Percentiles rank a stretch among this genome's conserved stretches.
These are phyloP conservation scores for Tulasnella sp. DNA, from an alignment of 768 basidiomycete species.

Conservation along the genomic window DNA sequence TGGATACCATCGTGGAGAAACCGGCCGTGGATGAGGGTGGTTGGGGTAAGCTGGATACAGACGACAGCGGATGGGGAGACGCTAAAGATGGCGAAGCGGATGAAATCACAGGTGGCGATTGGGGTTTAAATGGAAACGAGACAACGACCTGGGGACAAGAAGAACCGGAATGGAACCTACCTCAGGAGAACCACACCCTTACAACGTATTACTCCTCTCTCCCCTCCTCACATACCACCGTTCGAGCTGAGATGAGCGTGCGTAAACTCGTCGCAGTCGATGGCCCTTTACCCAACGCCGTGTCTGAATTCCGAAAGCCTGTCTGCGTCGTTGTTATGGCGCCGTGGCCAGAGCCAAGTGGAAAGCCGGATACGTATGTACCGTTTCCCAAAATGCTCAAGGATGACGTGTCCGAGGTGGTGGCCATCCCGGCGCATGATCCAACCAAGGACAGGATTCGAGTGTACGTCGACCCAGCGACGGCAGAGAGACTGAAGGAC, in stretches of 20 bases:
- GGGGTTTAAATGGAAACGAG: background rate
- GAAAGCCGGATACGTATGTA: background rate
- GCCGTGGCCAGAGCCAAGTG: background rate
- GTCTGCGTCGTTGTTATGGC: background rate
- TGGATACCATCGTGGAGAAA: background rate
- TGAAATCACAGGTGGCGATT: background rate
- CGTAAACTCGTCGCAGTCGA: background rate
- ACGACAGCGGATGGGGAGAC: background rate
- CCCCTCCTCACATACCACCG: background rate
- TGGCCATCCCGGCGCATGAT: background rate
- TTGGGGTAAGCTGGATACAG: background rate
- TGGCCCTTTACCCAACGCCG: constrained; percentile 1
- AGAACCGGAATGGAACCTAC: background rate
- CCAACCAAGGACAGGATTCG: constrained; percentile 3
- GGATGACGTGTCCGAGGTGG: background rate
- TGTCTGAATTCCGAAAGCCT: constrained; percentile 11
- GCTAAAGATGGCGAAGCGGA: background rate
- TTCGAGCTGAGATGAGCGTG: background rate
- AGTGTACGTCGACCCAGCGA: background rate
- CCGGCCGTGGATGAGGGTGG: background rate
- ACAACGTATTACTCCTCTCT: background rate
- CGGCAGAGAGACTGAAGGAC: background rate
- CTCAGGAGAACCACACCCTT: background rate
- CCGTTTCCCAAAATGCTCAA: constrained; percentile 1
- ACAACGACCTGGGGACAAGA: background rate